Percentiles rank a stretch among this genome's conserved stretches.
phyloP scores from a whole-genome alignment of 73 alveolate genomes.

The Paramecium octaurelia region DNA sequence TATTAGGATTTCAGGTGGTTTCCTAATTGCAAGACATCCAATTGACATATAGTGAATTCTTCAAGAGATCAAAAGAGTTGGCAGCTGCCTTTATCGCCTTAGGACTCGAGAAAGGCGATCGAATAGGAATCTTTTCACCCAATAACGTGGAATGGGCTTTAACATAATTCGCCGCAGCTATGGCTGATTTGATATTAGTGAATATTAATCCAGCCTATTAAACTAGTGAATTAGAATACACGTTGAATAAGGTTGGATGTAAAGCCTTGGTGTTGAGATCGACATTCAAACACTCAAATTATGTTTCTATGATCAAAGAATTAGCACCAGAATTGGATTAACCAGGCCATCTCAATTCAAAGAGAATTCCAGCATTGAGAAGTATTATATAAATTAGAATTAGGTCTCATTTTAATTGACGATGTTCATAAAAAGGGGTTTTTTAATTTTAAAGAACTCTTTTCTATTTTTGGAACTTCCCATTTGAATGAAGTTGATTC shows the following conservation, averaged over 20 bases:
- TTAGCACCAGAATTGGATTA: conserved; percentile 69
- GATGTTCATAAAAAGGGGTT: conserved; percentile 67
- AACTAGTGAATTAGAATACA: conserved; percentile 67
- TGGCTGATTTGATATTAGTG: conserved; percentile 83
- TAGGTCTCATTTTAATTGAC: conserved; percentile 50
- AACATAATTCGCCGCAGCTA: conserved; percentile 73
- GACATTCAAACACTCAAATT: conserved; percentile 67
- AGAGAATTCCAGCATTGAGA: conserved; percentile 58
- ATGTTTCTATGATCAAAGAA: conserved; percentile 66
- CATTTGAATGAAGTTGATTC: conserved; percentile 53
- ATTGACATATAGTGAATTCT: conserved; percentile 69
- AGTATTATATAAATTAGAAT: not conserved
- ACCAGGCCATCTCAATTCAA: conserved; percentile 49
- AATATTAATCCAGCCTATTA: conserved; percentile 85
- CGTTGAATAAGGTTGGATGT: conserved; percentile 59
- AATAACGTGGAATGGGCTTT: conserved; percentile 82
- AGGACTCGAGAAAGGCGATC: conserved; percentile 78
- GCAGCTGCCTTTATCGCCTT: conserved; percentile 82
- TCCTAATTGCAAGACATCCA: conserved; percentile 37
- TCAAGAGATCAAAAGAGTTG: conserved; percentile 63
- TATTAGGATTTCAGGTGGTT: conserved; percentile 12
- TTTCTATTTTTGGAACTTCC: not conserved
- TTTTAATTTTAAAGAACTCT: conserved; percentile 71
- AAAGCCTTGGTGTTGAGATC: conserved; percentile 76
- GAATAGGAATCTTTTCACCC: conserved; percentile 87